Evolutionary conservation across 805 yeast species (phyloP).

Genomic region (Candida boleticola): DNA sequence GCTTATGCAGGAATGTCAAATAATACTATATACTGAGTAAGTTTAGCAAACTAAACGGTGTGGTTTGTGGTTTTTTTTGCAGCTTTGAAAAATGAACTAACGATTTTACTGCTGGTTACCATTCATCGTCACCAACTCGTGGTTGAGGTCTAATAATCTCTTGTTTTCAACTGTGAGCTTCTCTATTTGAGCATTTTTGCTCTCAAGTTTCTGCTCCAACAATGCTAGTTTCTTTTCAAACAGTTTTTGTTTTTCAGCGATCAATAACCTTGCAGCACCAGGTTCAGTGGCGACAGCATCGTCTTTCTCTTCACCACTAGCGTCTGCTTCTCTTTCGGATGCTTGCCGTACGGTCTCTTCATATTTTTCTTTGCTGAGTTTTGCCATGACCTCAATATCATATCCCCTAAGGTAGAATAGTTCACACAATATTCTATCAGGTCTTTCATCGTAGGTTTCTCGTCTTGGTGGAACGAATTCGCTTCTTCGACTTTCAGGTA

Average conservation of each 20-base stretch:
- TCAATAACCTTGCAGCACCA: background rate
- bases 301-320: background rate
- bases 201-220: constrained; percentile 4
- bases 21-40: too few relatives aligned
- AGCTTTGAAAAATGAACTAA: too few relatives aligned
- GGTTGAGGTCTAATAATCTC: constrained; percentile 30
- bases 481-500: background rate
- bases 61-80: too few relatives aligned
- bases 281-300: background rate
- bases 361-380: constrained; percentile 18
- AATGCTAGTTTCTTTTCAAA: constrained; percentile 1
- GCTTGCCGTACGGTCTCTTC: constrained; percentile 12
- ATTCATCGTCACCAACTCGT: constrained; percentile 16
- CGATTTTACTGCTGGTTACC: background rate
- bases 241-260: constrained; percentile 5
- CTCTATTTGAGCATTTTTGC: constrained; percentile 9
- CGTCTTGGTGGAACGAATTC: background rate
- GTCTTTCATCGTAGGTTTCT: background rate
- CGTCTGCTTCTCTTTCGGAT: background rate
- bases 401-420: constrained; percentile 16
- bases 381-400: constrained; percentile 23
- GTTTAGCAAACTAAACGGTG: too few relatives aligned
- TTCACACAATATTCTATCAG: constrained; percentile 21
- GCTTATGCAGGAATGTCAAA: too few relatives aligned
- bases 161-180: constrained; percentile 23